These are phyloP conservation scores for Lactarius hatsudake DNA, from an alignment of 768 basidiomycete species.

Conservation along the genomic window DNA sequence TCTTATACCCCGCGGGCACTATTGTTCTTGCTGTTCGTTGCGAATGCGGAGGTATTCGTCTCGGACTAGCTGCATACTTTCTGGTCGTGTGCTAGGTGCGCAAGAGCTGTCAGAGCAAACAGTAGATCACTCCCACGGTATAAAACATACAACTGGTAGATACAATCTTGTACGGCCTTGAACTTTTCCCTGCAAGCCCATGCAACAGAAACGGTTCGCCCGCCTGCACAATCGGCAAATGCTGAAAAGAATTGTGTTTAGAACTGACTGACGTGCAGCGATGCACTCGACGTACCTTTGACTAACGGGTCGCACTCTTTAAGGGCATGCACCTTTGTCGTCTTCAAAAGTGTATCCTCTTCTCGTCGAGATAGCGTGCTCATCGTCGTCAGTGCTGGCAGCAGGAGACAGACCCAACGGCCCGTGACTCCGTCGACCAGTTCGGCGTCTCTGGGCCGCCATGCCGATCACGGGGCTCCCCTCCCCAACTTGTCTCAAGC, in stretches of 20 bases:
- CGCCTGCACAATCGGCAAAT: slow-evolving; percentile 81
- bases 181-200: slow-evolving; percentile 79
- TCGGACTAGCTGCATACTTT: slow-evolving; percentile 69
- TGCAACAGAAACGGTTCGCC: slow-evolving; percentile 77
- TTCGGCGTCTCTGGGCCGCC: not conserved
- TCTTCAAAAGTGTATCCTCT: slow-evolving; percentile 81
- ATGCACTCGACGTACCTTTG: slow-evolving; percentile 50
- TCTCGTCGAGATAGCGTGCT: slow-evolving; percentile 83
- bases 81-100: slow-evolving; percentile 59
- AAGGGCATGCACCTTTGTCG: slow-evolving; percentile 75
- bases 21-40: slow-evolving; percentile 36
- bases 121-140: not conserved
- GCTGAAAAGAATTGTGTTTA: slow-evolving; percentile 40
- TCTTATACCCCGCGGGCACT: not conserved
- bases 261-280: not conserved
- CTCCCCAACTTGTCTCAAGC: not conserved
- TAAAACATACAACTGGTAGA: slow-evolving; percentile 70
- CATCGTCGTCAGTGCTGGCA: slow-evolving; percentile 46
- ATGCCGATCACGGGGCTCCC: not conserved
- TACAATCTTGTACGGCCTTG: slow-evolving; percentile 70
- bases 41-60: slow-evolving; percentile 71
- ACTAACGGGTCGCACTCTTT: slow-evolving; percentile 75
- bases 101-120: not conserved
- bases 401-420: not conserved
- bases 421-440: slow-evolving; percentile 13